Evolutionary conservation across 140 eudicot genomes (phyloP).

Genomic region (Stevia rebaudiana): DNA sequence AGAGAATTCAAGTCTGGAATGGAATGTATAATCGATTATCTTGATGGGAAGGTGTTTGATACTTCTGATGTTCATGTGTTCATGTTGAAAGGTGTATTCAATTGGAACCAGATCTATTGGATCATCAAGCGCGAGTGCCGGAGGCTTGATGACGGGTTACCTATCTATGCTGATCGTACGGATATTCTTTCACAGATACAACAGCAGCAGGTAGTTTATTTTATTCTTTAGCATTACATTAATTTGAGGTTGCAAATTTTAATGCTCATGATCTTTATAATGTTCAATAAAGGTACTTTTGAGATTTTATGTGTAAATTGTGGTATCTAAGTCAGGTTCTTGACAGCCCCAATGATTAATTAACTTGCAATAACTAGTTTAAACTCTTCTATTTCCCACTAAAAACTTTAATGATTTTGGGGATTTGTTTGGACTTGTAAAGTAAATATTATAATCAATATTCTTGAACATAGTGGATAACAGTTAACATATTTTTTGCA

Average conservation of each 20-base stretch:
- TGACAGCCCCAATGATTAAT: too few relatives aligned
- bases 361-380: too few relatives aligned
- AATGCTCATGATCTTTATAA: too few relatives aligned
- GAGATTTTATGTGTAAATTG: too few relatives aligned
- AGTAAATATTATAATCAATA: too few relatives aligned
- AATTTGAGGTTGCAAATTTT: too few relatives aligned
- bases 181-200: slow-evolving; percentile 44
- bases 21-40: slow-evolving; percentile 40
- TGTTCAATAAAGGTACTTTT: too few relatives aligned
- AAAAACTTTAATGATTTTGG: too few relatives aligned
- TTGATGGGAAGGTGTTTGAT: slow-evolving; percentile 31
- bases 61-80: slow-evolving; percentile 33
- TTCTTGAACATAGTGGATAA: neutral
- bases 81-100: slow-evolving; percentile 28
- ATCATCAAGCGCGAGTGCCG: slow-evolving; percentile 66
- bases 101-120: slow-evolving; percentile 51
- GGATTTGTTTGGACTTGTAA: too few relatives aligned
- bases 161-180: slow-evolving; percentile 59
- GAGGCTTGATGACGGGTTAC: slow-evolving; percentile 70
- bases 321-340: too few relatives aligned
- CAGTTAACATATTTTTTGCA: slow-evolving; percentile 11
- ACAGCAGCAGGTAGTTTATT: slow-evolving; percentile 50
- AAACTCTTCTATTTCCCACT: too few relatives aligned
- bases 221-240: neutral
- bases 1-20: slow-evolving; percentile 52